Evolutionary conservation across 345 rosid species (phyloP).

Genomic region (Reutealis trisperma): DNA sequence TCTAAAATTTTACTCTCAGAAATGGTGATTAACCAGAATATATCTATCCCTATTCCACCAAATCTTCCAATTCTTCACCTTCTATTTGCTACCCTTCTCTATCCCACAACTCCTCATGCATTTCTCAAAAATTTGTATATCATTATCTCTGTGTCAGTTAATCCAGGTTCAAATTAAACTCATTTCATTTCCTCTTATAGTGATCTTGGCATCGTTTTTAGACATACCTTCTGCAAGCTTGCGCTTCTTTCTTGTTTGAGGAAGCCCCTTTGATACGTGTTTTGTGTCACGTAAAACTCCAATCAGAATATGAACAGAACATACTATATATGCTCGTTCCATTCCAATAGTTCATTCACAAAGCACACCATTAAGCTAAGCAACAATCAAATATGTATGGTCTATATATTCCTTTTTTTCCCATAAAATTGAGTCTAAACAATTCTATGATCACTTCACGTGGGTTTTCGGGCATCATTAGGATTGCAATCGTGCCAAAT

Average conservation of each 20-base stretch:
- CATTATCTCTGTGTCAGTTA: constrained; percentile 49
- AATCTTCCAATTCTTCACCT: constrained; percentile 58
- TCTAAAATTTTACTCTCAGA: constrained; percentile 84
- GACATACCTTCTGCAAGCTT: constrained; percentile 67
- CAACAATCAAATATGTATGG: constrained; percentile 89
- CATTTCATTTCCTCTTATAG: constrained; percentile 66
- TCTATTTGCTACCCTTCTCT: constrained; percentile 71
- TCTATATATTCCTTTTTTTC: constrained; percentile 64
- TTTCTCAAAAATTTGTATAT: constrained; percentile 63
- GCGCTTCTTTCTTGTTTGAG: constrained; percentile 75
- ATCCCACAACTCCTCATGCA: constrained; percentile 58
- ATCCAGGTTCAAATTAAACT: constrained; percentile 28
- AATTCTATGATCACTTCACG: constrained; percentile 45
- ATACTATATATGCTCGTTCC: constrained; percentile 65
- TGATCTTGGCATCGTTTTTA: constrained; percentile 72
- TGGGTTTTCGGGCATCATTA: constrained; percentile 60
- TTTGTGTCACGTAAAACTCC: constrained; percentile 44
- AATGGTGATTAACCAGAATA: constrained; percentile 83
- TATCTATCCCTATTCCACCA: constrained; percentile 81
- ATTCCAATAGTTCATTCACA: constrained; percentile 46
- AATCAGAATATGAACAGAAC: constrained; percentile 65
- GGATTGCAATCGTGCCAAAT: constrained; percentile 57
- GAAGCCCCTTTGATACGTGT: constrained; percentile 78
- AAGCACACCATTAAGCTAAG: constrained; percentile 66
- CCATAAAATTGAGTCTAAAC: constrained; percentile 45